Evolutionary conservation across 495 filamentous ascomycete genomes (phyloP).

Genomic region (Talaromyces stipitatus): DNA sequence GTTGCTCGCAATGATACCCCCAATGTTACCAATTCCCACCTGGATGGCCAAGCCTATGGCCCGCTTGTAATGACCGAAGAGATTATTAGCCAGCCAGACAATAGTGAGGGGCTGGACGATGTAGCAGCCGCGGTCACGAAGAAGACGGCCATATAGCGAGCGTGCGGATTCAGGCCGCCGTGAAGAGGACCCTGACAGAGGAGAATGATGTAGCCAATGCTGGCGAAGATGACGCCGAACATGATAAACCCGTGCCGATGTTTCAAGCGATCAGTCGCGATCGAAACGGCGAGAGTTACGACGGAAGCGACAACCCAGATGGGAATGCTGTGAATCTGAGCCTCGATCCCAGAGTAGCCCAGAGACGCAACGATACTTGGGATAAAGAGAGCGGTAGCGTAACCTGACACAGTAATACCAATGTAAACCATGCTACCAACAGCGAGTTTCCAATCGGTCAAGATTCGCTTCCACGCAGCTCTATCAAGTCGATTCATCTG

Average conservation of each 20-base stretch:
- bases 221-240: slow-evolving; percentile 25
- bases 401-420: slow-evolving; percentile 32
- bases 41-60: slow-evolving; percentile 35
- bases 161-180: slow-evolving; percentile 12
- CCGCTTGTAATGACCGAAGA: slow-evolving; percentile 46
- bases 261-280: slow-evolving; percentile 29
- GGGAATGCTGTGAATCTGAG: slow-evolving; percentile 35
- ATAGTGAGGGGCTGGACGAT: slow-evolving; percentile 27
- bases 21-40: slow-evolving; percentile 36
- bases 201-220: slow-evolving; percentile 33
- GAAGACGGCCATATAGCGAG: slow-evolving; percentile 36
- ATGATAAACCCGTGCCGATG: slow-evolving; percentile 35
- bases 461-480: slow-evolving; percentile 29
- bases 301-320: slow-evolving; percentile 33
- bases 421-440: slow-evolving; percentile 32
- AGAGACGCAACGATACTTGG: slow-evolving; percentile 35
- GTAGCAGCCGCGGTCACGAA: slow-evolving; percentile 31
- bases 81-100: slow-evolving; percentile 38
- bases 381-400: slow-evolving; percentile 38
- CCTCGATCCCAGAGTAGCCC: slow-evolving; percentile 26
- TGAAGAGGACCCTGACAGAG: slow-evolving; percentile 17
- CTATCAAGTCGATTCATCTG: slow-evolving; percentile 36
- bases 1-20: slow-evolving; percentile 38
- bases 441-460: slow-evolving; percentile 47
- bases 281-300: slow-evolving; percentile 27